Percentiles rank a stretch among this genome's conserved stretches.
Evolutionary conservation across 129 eudicot species (phyloP).

Genomic region (Tagetes erecta): DNA sequence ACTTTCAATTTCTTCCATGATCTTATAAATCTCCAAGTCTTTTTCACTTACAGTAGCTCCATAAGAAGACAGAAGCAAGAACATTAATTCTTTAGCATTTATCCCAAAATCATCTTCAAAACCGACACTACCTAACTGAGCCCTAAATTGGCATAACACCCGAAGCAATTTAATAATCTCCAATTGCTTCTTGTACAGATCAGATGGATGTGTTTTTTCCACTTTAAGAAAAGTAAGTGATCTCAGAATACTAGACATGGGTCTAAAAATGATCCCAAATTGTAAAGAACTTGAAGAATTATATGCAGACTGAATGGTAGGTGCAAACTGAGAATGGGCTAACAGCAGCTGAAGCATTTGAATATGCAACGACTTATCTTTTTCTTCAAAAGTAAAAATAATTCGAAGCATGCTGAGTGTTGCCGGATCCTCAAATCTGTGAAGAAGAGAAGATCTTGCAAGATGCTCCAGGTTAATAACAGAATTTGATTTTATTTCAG

Average conservation of each 20-base stretch:
- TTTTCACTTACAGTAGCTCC: slow-evolving; percentile 74
- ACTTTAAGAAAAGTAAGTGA: slow-evolving; percentile 37
- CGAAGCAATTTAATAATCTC: slow-evolving; percentile 78
- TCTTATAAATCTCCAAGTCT: slow-evolving; percentile 75
- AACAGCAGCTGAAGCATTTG: slow-evolving; percentile 63
- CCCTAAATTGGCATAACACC: slow-evolving; percentile 43
- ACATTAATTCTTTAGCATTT: slow-evolving; percentile 57
- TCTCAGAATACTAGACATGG: slow-evolving; percentile 80
- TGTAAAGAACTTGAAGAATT: slow-evolving; percentile 40
- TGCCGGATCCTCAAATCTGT: slow-evolving; percentile 71
- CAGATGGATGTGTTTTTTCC: slow-evolving; percentile 26
- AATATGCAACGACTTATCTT: slow-evolving; percentile 45
- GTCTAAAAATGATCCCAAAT: slow-evolving; percentile 63
- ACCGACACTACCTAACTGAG: slow-evolving; percentile 34
- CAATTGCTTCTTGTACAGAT: slow-evolving; percentile 41
- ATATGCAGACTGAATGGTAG: slow-evolving; percentile 43
- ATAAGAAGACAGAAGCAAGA: slow-evolving; percentile 74
- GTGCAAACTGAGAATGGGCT: slow-evolving; percentile 69
- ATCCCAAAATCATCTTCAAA: slow-evolving; percentile 54
- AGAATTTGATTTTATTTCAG: slow-evolving; percentile 41
- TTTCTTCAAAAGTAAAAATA: slow-evolving; percentile 44
- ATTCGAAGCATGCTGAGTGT: slow-evolving; percentile 56
- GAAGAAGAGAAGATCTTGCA: slow-evolving; percentile 58
- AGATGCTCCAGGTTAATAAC: slow-evolving; percentile 56
- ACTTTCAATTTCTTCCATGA: slow-evolving; percentile 64